Evolutionary conservation across 768 basidiomycete species (phyloP).

Genomic region (Boletus reticulatus): DNA sequence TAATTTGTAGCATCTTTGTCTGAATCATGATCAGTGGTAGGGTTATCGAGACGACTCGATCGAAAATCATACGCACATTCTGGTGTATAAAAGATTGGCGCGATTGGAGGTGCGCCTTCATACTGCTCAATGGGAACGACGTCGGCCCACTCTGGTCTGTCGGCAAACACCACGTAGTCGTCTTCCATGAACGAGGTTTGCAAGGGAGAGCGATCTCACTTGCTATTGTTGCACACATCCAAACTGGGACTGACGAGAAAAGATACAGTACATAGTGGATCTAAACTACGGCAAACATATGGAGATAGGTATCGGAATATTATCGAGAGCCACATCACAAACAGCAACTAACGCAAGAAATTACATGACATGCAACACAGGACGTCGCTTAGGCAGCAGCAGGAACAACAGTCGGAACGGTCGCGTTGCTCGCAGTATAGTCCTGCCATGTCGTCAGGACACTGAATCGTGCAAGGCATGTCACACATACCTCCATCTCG

Average conservation of each 20-base stretch:
- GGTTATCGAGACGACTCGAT: slow-evolving; percentile 5
- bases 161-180: slow-evolving; percentile 44
- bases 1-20: slow-evolving; percentile 93
- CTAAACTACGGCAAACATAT: slow-evolving; percentile 21
- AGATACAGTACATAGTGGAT: slow-evolving; percentile 21
- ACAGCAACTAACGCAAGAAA: background rate
- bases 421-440: slow-evolving; percentile 56
- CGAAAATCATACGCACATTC: slow-evolving; percentile 63
- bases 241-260: background rate
- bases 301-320: slow-evolving; percentile 22
- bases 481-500: slow-evolving; percentile 85
- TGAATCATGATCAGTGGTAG: slow-evolving; percentile 32
- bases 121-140: slow-evolving; percentile 78
- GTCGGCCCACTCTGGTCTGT: slow-evolving; percentile 77
- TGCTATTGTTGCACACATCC: too few relatives aligned
- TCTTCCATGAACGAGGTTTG: slow-evolving; percentile 9
- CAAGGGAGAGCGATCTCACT: too few relatives aligned
- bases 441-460: slow-evolving; percentile 43
- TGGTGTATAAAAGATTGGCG: slow-evolving; percentile 86
- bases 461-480: background rate
- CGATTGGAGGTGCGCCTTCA: slow-evolving; percentile 74
- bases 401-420: slow-evolving; percentile 47
- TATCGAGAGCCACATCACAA: slow-evolving; percentile 12
- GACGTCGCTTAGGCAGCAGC: slow-evolving; percentile 28
- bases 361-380: slow-evolving; percentile 6